Conservation (phyloP, 495 filamentous ascomycete genomes). For the Cercophora newfieldiana region DNA sequence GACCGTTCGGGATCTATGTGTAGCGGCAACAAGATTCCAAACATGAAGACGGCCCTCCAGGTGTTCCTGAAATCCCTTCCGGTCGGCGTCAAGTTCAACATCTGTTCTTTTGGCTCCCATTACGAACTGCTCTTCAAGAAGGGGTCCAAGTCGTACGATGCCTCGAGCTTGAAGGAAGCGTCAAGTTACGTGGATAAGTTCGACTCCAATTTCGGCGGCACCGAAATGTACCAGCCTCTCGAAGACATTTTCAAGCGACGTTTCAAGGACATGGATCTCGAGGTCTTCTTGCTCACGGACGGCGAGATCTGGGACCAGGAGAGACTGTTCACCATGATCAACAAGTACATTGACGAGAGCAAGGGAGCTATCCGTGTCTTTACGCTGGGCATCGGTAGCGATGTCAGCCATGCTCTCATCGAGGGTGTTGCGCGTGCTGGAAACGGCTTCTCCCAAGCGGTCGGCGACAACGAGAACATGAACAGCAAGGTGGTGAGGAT, state of each 20-base stretch:
- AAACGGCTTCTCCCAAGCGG: conserved; percentile 65
- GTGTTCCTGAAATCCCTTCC: conserved; percentile 73
- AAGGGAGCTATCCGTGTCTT: conserved; percentile 62
- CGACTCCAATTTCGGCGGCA: conserved; percentile 62
- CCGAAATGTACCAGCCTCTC: conserved; percentile 60
- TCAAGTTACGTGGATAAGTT: conserved; percentile 51
- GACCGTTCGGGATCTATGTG: conserved; percentile 70
- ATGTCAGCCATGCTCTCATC: conserved; percentile 62
- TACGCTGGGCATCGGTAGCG: conserved; percentile 63
- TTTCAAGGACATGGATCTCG: conserved; percentile 54
- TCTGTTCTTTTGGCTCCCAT: conserved; percentile 64
- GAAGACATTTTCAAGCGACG: conserved; percentile 52
- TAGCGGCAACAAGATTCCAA: conserved; percentile 46
- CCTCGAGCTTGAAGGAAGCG: conserved; percentile 52
- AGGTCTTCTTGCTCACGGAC: conserved; percentile 69
- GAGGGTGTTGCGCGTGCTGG: conserved; percentile 68
- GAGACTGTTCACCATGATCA: conserved; percentile 56
- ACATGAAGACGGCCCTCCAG: conserved; percentile 57
- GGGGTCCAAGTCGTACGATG: conserved; percentile 55
- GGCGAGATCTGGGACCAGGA: conserved; percentile 66
- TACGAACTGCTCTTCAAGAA: conserved; percentile 58
- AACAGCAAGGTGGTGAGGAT: conserved; percentile 67
- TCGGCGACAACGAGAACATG: conserved; percentile 57
- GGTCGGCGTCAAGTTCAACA: conserved; percentile 68
- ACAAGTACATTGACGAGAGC: conserved; percentile 45